These are phyloP conservation scores for Cladorrhinum sp. DNA, from an alignment of 2,329 filamentous ascomycete species.

Conservation along the genomic window DNA sequence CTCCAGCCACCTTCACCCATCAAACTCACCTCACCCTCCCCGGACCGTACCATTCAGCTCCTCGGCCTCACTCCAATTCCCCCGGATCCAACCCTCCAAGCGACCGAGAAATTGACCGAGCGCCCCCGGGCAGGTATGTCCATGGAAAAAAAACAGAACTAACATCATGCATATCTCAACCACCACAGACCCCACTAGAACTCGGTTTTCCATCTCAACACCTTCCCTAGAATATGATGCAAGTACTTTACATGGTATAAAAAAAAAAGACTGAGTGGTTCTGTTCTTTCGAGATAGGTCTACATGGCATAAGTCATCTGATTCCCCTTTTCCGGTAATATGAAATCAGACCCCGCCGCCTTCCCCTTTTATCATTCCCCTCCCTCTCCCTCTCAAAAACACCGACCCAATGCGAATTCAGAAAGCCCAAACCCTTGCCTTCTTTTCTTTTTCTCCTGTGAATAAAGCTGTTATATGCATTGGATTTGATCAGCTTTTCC, in stretches of 20 bases:
- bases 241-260: neutral
- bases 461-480: neutral
- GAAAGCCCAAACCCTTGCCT: neutral
- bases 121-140: neutral
- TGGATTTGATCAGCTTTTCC: neutral
- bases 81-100: conserved; percentile 6
- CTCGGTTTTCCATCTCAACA: neutral
- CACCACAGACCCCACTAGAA: neutral
- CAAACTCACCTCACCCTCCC: neutral
- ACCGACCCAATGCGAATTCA: neutral
- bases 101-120: conserved; percentile 9
- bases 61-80: conserved; percentile 9
- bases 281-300: neutral
- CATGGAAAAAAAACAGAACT: neutral
- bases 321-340: neutral
- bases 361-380: neutral
- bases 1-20: neutral
- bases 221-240: neutral
- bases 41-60: neutral
- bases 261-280: neutral
- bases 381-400: neutral
- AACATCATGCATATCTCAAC: conserved; percentile 3
- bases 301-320: neutral
- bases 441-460: neutral
- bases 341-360: neutral